Evolutionary conservation across 2,329 filamentous ascomycete species (phyloP).

Genomic region (Zymoseptoria crescenta): DNA sequence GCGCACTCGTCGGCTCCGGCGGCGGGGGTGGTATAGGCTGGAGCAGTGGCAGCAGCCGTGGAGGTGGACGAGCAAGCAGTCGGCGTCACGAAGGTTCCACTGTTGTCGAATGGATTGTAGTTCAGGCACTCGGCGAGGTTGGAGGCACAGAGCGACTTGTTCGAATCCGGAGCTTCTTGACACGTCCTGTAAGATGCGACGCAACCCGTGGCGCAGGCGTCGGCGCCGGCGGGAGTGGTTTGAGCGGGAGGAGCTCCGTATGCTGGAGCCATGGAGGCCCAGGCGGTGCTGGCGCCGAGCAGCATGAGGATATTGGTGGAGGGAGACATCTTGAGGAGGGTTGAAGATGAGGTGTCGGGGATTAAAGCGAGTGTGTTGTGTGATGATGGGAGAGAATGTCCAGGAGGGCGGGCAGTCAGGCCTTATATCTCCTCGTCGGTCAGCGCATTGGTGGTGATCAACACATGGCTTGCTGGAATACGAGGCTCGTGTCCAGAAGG

Average conservation of each 20-base stretch:
- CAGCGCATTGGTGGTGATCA: background rate
- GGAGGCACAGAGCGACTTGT: background rate
- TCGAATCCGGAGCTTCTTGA: background rate
- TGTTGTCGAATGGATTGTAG: background rate
- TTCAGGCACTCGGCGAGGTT: background rate
- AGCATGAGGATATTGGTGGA: background rate
- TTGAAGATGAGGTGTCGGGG: background rate
- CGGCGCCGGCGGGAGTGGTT: background rate
- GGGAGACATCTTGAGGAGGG: background rate
- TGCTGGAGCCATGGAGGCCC: background rate
- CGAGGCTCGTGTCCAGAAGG: background rate
- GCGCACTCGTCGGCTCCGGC: constrained; percentile 22
- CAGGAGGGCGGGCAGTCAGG: background rate
- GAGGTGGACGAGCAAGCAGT: background rate
- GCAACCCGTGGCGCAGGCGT: background rate
- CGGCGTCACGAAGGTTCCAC: background rate
- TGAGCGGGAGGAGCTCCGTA: background rate
- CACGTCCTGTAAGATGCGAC: background rate
- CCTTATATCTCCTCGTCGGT: background rate
- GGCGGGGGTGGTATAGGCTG: constrained; percentile 11
- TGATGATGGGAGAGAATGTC: background rate
- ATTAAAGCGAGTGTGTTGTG: background rate
- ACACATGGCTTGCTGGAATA: background rate
- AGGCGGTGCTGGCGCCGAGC: background rate
- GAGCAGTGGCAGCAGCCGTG: background rate